Evolutionary conservation across 345 rosid species (phyloP).

Genomic region (Excoecaria cochinchinensis): DNA sequence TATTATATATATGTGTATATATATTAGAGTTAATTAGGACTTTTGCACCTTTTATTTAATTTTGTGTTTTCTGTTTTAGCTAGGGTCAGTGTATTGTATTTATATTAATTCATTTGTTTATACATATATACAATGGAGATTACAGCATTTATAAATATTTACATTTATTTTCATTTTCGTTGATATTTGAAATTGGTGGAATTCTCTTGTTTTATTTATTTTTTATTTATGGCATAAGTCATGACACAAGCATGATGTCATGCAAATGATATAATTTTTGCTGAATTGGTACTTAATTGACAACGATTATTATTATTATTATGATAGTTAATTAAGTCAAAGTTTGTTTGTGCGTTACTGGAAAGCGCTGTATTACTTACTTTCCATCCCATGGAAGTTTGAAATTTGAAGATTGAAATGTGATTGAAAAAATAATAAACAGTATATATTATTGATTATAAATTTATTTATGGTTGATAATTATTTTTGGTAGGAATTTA

Average conservation of each 20-base stretch:
- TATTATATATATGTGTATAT: neutral
- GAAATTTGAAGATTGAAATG: too few species aligned
- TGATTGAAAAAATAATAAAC: too few species aligned
- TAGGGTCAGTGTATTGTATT: neutral
- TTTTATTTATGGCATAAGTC: neutral
- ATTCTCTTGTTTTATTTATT: neutral
- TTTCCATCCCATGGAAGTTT: too few species aligned
- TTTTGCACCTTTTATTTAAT: neutral
- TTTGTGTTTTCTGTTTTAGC: neutral
- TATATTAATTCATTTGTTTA: conserved; percentile 5
- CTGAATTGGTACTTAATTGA: neutral
- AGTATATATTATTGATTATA: too few species aligned
- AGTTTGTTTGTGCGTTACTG: too few species aligned
- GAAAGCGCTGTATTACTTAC: too few species aligned
- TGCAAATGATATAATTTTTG: neutral
- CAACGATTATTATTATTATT: neutral
- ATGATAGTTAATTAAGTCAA: neutral
- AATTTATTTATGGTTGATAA: too few species aligned
- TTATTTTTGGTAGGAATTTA: too few species aligned
- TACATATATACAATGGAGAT: neutral
- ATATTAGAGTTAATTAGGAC: neutral
- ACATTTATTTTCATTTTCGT: too few species aligned
- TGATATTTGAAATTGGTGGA: neutral
- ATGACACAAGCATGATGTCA: conserved; percentile 9
- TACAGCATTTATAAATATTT: neutral